Evolutionary conservation across 2,329 filamentous ascomycete species (phyloP).

Genomic region (Cordyceps tenuipes): DNA sequence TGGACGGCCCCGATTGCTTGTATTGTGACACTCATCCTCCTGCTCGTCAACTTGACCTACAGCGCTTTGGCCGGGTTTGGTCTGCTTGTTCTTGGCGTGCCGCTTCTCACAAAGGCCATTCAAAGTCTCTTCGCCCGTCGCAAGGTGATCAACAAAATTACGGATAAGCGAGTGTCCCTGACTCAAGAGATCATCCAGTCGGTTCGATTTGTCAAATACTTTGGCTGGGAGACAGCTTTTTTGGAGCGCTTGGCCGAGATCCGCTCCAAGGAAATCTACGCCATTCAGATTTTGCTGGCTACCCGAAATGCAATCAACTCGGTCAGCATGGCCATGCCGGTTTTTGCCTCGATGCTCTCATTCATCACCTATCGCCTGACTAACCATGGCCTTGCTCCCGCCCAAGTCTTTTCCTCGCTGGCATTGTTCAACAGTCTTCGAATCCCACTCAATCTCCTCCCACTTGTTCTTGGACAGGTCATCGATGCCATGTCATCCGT

Average conservation of each 20-base stretch:
- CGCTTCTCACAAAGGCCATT: conserved; percentile 69
- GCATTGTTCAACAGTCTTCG: conserved; percentile 89
- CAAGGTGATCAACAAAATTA: conserved; percentile 81
- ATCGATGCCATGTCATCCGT: conserved; percentile 85
- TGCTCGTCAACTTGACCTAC: conserved; percentile 82
- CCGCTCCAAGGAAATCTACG: conserved; percentile 65
- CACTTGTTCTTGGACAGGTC: conserved; percentile 78
- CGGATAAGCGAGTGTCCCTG: conserved; percentile 81
- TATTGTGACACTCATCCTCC: conserved; percentile 67
- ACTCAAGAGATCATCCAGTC: conserved; percentile 89
- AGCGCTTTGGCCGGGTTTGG: conserved; percentile 84
- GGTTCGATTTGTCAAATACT: conserved; percentile 92
- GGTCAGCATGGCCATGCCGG: conserved; percentile 75
- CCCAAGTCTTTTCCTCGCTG: conserved; percentile 82
- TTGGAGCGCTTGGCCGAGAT: conserved; percentile 67
- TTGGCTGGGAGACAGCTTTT: conserved; percentile 90
- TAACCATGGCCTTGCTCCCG: conserved; percentile 61
- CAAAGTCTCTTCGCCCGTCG: conserved; percentile 67
- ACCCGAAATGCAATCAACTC: conserved; percentile 82
- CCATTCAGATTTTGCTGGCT: conserved; percentile 75
- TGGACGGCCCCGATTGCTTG: conserved; percentile 81
- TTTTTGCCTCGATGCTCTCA: conserved; percentile 90
- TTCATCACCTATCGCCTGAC: conserved; percentile 75
- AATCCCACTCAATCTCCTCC: conserved; percentile 81
- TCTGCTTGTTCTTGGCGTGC: conserved; percentile 69